Conservation (phyloP, 2,329 filamentous ascomycete species). For the Nemania sp. region DNA sequence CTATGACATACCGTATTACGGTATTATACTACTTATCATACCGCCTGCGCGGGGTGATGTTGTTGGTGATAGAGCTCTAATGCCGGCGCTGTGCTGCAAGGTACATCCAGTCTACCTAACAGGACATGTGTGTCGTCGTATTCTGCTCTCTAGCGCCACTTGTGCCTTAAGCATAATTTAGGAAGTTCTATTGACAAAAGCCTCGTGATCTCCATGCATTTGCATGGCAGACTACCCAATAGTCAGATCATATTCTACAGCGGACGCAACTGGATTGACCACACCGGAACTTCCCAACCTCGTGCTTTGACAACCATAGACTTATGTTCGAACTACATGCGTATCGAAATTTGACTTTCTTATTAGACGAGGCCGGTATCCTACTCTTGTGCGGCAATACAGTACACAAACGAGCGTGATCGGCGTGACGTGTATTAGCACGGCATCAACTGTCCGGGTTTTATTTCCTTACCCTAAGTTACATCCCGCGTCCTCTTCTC, state of each 20-base stretch:
- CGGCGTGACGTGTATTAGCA: not conserved
- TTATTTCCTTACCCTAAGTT: constrained; percentile 11
- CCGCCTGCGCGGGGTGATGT: not conserved
- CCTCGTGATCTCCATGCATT: no score
- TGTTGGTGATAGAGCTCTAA: constrained; percentile 3
- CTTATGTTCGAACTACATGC: no score
- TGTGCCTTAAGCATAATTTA: not conserved
- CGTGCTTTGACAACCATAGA: no score
- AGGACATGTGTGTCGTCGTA: not conserved
- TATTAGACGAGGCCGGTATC: no score
- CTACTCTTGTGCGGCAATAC: not conserved
- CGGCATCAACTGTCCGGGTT: not conserved
- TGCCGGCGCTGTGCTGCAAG: constrained; percentile 3
- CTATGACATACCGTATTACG: not conserved
- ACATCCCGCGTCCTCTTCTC: not conserved
- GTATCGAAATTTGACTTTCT: no score
- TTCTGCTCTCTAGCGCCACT: not conserved
- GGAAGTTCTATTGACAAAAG: not conserved
- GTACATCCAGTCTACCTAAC: not conserved
- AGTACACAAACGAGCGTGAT: not conserved
- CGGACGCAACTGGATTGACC: no score
- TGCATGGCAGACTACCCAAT: no score
- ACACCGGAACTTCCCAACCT: no score
- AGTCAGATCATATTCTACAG: no score
- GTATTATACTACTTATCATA: not conserved